These are phyloP conservation scores for Aspergillus sp. DNA, from an alignment of 2,329 filamentous ascomycete species.

Conservation along the genomic window DNA sequence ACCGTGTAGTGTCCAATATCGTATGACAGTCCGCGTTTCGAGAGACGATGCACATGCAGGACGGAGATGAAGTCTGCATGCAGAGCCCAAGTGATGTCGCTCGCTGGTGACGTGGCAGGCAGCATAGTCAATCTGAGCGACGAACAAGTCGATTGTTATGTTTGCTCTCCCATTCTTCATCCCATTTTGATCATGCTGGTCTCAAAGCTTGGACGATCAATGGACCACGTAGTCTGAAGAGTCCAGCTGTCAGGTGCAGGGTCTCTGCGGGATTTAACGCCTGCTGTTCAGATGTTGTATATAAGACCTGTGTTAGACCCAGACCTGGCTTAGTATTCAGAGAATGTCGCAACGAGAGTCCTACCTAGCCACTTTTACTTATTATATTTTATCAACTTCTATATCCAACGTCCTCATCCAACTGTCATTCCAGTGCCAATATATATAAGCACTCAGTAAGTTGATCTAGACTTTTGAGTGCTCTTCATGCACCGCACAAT, in stretches of 20 bases:
- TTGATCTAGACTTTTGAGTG: too few species aligned
- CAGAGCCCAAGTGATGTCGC: slow-evolving; percentile 25
- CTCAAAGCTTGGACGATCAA: slow-evolving; percentile 14
- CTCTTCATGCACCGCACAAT: too few species aligned
- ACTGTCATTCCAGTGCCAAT: too few species aligned
- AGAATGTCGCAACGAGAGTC: too few species aligned
- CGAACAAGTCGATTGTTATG: slow-evolving; percentile 20
- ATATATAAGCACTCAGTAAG: too few species aligned
- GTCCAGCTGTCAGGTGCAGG: slow-evolving; percentile 11
- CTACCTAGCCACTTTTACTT: too few species aligned
- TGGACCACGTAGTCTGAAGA: slow-evolving; percentile 29
- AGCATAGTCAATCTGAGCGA: slow-evolving; percentile 19
- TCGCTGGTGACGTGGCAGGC: slow-evolving; percentile 34
- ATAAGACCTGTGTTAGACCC: too few species aligned
- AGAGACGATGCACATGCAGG: slow-evolving; percentile 4
- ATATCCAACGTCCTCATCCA: too few species aligned
- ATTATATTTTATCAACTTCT: too few species aligned
- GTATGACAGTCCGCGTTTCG: neutral
- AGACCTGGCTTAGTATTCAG: too few species aligned
- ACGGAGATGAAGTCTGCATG: slow-evolving; percentile 15
- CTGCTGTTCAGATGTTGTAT: too few species aligned
- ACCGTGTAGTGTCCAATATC: neutral
- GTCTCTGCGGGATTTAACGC: neutral
- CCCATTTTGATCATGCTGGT: slow-evolving; percentile 18
- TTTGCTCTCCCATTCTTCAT: slow-evolving; percentile 16